These are phyloP conservation scores for Saccharomyces hybrid DNA, from an alignment of 1,139 yeast species.

Conservation along the genomic window DNA sequence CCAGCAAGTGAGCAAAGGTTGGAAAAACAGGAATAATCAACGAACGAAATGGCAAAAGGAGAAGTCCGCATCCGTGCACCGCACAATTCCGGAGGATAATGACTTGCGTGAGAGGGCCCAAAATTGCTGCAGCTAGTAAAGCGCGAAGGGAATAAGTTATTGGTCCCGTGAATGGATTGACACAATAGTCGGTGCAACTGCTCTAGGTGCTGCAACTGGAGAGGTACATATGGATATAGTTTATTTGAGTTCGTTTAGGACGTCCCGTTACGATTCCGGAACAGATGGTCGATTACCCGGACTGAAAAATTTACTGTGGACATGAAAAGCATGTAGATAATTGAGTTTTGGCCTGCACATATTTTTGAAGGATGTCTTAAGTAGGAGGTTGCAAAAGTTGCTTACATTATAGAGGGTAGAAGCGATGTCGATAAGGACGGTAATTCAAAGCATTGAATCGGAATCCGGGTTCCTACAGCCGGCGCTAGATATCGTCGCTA, in stretches of 20 bases:
- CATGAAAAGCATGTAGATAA: background rate
- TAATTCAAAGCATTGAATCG: background rate
- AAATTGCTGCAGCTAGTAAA: background rate
- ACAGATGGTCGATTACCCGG: background rate
- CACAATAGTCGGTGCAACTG: background rate
- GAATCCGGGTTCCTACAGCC: background rate
- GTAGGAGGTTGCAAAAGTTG: background rate
- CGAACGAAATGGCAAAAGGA: slow-evolving; percentile 1
- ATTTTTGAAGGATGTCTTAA: background rate
- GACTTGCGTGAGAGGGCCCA: background rate
- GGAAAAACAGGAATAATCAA: background rate
- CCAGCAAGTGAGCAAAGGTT: background rate
- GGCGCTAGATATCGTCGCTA: slow-evolving; percentile 15
- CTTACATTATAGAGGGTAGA: background rate
- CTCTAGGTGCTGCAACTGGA: background rate
- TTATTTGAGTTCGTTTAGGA: background rate
- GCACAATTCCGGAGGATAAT: background rate
- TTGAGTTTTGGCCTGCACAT: background rate
- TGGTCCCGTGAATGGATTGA: background rate
- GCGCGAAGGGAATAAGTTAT: background rate
- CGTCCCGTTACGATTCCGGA: no score
- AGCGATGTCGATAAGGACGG: background rate
- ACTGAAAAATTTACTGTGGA: background rate
- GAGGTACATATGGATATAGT: background rate
- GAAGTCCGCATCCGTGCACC: slow-evolving; percentile 1